Evolutionary conservation across 176 grass and related monocot genomes (phyloP), one percentile per base, ranked within the genome.

Genomic region (Carex littledalei): DNA sequence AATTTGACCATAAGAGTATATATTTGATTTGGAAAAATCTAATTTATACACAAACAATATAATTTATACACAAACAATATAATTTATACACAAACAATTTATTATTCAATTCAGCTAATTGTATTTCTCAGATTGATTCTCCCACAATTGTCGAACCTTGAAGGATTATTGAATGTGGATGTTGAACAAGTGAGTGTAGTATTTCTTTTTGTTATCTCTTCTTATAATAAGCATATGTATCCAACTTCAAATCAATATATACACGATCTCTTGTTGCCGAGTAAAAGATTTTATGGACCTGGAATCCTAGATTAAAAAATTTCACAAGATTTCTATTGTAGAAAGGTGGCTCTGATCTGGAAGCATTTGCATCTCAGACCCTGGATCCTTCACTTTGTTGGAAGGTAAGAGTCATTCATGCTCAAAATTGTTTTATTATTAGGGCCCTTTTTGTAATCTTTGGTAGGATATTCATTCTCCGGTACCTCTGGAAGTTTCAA

Each of bases 351-450:
- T 94, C 91, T 62, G 81, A 83, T 86, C 90, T 97, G 26, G 92
- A 91, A 80, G 63, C 67, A 17, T 88, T 81, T 35, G 78, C 79
- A 70, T 68, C 66, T 14, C 56, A 84, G 58, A 91, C 82, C 9
- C 45, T 94, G 55, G 92, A 97, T 55, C 91, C 95, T 32, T 97
- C 95, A 3, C 88, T 94, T 31, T 92, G 85, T 82, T 97, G 92
- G 92, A 90, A 94, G 86, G 94, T 97, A 88, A 16, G 17, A 57
- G 3, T 45, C 84, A 84, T 43, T 39, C 39, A 56, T 41, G 56
- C 35, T 26, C 20, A 21, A 56, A 63, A 20, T 76, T 52, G 3
- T 67, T 14, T 77, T 60, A 56, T 49, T 82, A 86, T 88, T 32
- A 84, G 17, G 20, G 32, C 60, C 18, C 18, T 49, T 63, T 59